Evolutionary conservation across 1,284 basidiomycete species (phyloP).

Genomic region (Ceratobasidium sp.): DNA sequence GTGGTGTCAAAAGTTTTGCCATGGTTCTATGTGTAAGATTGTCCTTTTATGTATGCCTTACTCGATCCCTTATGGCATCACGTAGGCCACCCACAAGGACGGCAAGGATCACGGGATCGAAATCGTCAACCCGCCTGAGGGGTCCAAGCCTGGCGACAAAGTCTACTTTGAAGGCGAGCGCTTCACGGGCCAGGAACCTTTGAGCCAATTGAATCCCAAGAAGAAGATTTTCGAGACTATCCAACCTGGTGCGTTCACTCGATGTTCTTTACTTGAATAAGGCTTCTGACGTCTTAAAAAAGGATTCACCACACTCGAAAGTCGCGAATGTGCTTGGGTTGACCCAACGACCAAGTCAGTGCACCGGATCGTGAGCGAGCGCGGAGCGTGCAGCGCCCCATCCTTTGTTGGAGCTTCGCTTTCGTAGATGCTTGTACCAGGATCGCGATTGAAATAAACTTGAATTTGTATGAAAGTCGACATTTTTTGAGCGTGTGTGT

Average conservation of each 20-base stretch:
- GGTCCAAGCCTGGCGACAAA: constrained; percentile 85
- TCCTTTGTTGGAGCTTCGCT: constrained; percentile 85
- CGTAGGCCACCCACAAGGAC: constrained; percentile 82
- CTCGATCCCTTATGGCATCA: not conserved
- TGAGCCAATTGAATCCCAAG: constrained; percentile 90
- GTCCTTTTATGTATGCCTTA: not conserved
- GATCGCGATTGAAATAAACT: no score
- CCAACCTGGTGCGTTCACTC: constrained; percentile 69
- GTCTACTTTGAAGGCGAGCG: constrained; percentile 91
- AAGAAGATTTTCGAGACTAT: constrained; percentile 97
- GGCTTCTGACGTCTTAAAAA: constrained; percentile 6
- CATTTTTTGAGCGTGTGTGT: no score
- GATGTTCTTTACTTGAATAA: not conserved
- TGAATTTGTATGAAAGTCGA: no score
- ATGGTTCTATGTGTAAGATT: constrained; percentile 88
- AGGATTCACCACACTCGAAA: constrained; percentile 88
- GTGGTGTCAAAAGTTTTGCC: constrained; percentile 93
- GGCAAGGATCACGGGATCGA: constrained; percentile 93
- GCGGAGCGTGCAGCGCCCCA: constrained; percentile 81
- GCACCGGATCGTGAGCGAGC: constrained; percentile 84
- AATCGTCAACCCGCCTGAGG: constrained; percentile 85
- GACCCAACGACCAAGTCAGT: constrained; percentile 81
- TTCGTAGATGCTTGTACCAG: constrained; percentile 75
- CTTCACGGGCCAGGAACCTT: constrained; percentile 78
- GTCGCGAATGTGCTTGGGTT: constrained; percentile 88